phyloP scores from a whole-genome alignment of 2,329 filamentous ascomycete species.

The Aspergillus bombycis region DNA sequence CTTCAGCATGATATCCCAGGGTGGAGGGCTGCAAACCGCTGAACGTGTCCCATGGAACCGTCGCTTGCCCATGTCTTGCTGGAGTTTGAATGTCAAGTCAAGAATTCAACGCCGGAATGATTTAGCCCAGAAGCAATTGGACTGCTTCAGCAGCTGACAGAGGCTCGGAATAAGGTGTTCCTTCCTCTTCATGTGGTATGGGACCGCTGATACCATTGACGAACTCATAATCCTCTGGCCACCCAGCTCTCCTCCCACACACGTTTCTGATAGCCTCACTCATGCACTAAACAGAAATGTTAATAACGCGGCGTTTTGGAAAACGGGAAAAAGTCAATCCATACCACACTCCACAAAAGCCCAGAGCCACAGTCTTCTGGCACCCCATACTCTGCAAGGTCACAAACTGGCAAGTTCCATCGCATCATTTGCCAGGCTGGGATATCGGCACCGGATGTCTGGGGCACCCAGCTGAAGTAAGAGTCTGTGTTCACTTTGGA shows the following conservation, averaged over 20 bases:
- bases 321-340: neutral
- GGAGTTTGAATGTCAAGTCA: too few relatives aligned
- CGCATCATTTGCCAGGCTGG: neutral
- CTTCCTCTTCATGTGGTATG: neutral
- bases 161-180: neutral
- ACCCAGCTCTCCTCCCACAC: neutral
- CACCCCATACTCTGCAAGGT: neutral
- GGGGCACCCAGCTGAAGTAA: neutral
- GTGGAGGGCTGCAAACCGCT: neutral
- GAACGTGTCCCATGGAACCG: neutral
- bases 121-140: neutral
- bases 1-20: neutral
- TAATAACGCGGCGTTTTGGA: neutral
- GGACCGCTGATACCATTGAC: neutral
- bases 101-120: neutral
- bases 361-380: neutral
- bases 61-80: too few relatives aligned
- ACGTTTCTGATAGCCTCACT: accelerated
- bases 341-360: neutral
- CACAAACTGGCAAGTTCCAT: neutral
- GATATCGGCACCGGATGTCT: neutral
- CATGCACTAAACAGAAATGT: neutral
- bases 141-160: neutral
- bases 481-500: neutral
- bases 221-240: neutral